Conservation (phyloP, 2,329 filamentous ascomycete species). For the Microsporum canis region DNA sequence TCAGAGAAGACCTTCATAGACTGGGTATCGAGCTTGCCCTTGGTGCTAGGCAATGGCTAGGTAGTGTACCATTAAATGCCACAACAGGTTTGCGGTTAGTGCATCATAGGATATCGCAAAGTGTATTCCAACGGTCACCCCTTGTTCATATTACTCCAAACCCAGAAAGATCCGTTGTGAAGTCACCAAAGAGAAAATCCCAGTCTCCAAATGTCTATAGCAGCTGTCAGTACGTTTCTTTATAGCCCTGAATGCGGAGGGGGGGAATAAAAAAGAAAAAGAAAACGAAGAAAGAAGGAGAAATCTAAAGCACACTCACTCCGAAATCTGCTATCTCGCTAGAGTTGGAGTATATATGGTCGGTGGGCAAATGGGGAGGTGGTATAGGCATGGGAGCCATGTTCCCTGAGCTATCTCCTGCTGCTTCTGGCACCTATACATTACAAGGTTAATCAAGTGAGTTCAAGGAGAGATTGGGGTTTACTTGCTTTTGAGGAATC, state of each 20-base stretch:
- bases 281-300: not conserved
- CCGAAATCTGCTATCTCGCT: constrained; percentile 7
- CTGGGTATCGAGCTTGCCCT: too few species aligned
- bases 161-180: constrained; percentile 2
- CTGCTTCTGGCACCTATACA: not conserved
- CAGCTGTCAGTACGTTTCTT: not conserved
- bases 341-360: not conserved
- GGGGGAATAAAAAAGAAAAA: too few species aligned
- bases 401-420: not conserved
- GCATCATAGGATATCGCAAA: not conserved
- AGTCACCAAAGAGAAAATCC: constrained; percentile 13
- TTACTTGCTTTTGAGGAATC: not conserved
- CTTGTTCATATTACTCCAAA: not conserved
- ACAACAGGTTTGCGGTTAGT: not conserved
- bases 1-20: too few species aligned
- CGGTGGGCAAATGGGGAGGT: not conserved
- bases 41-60: too few species aligned
- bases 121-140: not conserved
- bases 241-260: not conserved
- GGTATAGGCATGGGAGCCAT: constrained; percentile 1
- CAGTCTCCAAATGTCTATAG: constrained; percentile 11
- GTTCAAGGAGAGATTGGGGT: not conserved
- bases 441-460: not conserved
- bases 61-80: not conserved
- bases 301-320: not conserved